Conservation (phyloP, 2,329 filamentous ascomycete genomes). For the Cordyceps tenuipes region DNA sequence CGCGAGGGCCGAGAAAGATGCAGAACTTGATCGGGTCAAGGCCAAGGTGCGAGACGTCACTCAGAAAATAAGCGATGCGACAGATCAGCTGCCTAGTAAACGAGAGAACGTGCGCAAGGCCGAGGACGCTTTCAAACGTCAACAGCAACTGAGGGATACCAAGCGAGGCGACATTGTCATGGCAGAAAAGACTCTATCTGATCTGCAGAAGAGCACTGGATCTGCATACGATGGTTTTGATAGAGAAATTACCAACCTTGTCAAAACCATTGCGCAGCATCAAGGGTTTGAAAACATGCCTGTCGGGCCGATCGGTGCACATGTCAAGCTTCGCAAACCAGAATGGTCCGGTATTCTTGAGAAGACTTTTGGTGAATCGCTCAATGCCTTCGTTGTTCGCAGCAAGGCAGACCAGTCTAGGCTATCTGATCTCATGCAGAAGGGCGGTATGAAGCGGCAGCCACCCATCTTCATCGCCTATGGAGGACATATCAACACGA, state of each 20-base stretch:
- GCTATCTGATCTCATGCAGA: conserved; percentile 57
- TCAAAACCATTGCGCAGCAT: conserved; percentile 63
- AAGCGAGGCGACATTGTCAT: conserved; percentile 48
- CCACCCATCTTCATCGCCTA: conserved; percentile 33
- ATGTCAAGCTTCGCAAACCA: conserved; percentile 68
- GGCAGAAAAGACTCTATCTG: conserved; percentile 34
- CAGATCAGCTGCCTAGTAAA: conserved; percentile 25
- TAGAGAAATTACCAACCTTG: conserved; percentile 50
- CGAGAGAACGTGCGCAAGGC: conserved; percentile 25
- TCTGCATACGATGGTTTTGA: conserved; percentile 59
- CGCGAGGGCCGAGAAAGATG: conserved; percentile 53
- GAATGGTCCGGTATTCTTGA: conserved; percentile 82
- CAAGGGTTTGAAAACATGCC: conserved; percentile 61
- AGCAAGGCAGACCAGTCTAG: conserved; percentile 67
- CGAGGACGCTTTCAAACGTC: conserved; percentile 22
- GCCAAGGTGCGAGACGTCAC: conserved; percentile 20
- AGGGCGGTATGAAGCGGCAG: conserved; percentile 42
- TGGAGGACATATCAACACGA: conserved; percentile 27
- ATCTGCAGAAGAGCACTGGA: conserved; percentile 49
- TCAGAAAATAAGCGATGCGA: conserved; percentile 21
- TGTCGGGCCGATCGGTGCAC: conserved; percentile 73
- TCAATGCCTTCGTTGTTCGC: conserved; percentile 76
- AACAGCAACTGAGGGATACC: conserved; percentile 23
- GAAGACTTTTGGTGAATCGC: conserved; percentile 56
- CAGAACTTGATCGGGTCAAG: conserved; percentile 34